These are phyloP conservation scores for Picea sitchensis DNA, from an alignment of 75 land plant genomes.

Conservation along the genomic window DNA sequence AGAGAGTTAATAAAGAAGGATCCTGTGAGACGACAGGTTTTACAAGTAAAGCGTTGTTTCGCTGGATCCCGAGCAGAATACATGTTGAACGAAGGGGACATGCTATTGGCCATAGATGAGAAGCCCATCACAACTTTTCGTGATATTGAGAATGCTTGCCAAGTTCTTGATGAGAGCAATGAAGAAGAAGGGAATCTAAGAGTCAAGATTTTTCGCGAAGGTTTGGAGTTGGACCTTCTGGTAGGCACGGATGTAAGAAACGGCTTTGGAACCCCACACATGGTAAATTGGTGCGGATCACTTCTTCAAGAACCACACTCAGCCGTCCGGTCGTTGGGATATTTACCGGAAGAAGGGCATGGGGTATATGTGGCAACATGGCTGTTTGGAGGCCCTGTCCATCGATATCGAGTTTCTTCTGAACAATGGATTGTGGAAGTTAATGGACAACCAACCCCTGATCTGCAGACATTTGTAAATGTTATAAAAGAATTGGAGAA, in stretches of 20 bases:
- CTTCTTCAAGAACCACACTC: conserved; percentile 82
- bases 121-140: conserved; percentile 77
- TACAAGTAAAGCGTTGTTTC: conserved; percentile 82
- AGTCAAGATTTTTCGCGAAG: conserved; percentile 81
- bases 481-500: conserved; percentile 71
- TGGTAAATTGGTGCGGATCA: conserved; percentile 86
- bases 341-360: conserved; percentile 88
- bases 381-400: conserved; percentile 88
- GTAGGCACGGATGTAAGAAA: conserved; percentile 86
- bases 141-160: conserved; percentile 78
- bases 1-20: too few relatives aligned
- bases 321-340: conserved; percentile 89
- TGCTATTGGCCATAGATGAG: conserved; percentile 76
- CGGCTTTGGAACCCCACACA: conserved; percentile 76
- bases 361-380: conserved; percentile 89
- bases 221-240: conserved; percentile 49
- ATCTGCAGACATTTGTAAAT: conserved; percentile 65
- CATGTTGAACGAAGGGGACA: conserved; percentile 75
- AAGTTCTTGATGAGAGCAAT: conserved; percentile 19
- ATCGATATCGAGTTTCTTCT: conserved; percentile 86
- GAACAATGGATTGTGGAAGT: conserved; percentile 91
- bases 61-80: conserved; percentile 84
- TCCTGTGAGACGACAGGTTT: conserved; percentile 73
- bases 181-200: conserved; percentile 31
- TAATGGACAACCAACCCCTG: conserved; percentile 80